Evolutionary conservation across 23 red algal species (phyloP).

Genomic region (Gracilaria gracilis): DNA sequence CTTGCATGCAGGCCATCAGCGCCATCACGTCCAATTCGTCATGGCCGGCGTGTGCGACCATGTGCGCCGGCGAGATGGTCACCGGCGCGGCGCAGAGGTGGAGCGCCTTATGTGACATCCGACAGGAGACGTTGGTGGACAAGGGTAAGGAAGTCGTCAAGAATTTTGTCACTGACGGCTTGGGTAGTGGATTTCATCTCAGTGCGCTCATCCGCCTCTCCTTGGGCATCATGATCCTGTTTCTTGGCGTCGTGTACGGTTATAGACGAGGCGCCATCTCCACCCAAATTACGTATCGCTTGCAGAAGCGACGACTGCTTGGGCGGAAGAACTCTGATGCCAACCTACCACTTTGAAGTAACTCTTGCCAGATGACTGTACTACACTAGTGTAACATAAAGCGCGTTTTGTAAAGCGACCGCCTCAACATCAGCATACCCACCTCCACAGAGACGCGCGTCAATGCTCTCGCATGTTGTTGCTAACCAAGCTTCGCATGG

Average conservation of each 20-base stretch:
- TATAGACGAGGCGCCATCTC: slow-evolving; percentile 54
- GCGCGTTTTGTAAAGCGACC: neutral
- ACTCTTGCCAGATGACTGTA: neutral
- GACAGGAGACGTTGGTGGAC: slow-evolving; percentile 59
- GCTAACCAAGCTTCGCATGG: no score
- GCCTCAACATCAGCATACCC: neutral
- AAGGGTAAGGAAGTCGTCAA: slow-evolving; percentile 79
- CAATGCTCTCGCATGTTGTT: no score
- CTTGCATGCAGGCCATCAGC: slow-evolving; percentile 16
- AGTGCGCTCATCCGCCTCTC: slow-evolving; percentile 39
- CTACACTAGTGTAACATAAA: slow-evolving; percentile 1
- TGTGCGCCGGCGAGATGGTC: slow-evolving; percentile 61
- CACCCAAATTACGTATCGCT: slow-evolving; percentile 39
- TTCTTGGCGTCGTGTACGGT: slow-evolving; percentile 25
- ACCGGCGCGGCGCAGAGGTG: slow-evolving; percentile 57
- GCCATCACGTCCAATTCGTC: slow-evolving; percentile 16
- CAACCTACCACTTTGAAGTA: slow-evolving; percentile 33
- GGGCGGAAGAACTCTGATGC: slow-evolving; percentile 59
- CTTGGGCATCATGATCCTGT: slow-evolving; percentile 31
- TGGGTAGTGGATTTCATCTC: neutral
- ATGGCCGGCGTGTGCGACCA: slow-evolving; percentile 47
- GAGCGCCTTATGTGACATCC: slow-evolving; percentile 27
- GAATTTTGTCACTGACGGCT: slow-evolving; percentile 44
- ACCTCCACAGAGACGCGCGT: neutral
- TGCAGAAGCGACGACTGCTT: slow-evolving; percentile 53